phyloP scores from a whole-genome alignment of 164 flowering plant genomes.

The Berberis vulgaris region DNA sequence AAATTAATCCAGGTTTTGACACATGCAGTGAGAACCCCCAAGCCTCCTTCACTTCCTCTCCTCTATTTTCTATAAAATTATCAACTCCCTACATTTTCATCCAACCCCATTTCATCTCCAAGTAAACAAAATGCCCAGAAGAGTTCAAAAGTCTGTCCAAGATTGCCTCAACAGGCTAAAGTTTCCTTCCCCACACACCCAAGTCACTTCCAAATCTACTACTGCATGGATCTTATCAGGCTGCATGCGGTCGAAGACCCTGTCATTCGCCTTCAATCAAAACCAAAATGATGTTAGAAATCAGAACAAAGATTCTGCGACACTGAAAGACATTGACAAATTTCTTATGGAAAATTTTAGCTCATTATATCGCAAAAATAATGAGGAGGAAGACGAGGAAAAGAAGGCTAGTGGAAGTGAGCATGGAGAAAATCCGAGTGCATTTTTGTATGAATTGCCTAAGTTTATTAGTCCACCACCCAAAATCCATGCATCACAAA shows the following conservation, averaged over 20 bases:
- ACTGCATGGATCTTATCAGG: conserved; percentile 33
- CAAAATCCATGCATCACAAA: conserved; percentile 24
- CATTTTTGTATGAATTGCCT: conserved; percentile 23
- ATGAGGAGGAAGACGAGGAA: neutral
- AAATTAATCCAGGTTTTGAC: too few relatives aligned
- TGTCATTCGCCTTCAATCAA: conserved; percentile 32
- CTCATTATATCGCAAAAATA: conserved; percentile 36
- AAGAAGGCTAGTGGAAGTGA: neutral
- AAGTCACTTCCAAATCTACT: conserved; percentile 1
- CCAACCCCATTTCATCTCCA: too few relatives aligned
- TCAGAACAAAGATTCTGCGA: conserved; percentile 26
- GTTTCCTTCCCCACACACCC: conserved; percentile 13
- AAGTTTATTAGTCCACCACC: neutral
- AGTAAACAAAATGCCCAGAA: conserved; percentile 16
- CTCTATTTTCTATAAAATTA: too few relatives aligned
- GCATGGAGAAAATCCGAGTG: conserved; percentile 16
- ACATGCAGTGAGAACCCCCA: too few relatives aligned
- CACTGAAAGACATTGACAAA: conserved; percentile 54
- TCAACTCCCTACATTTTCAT: too few relatives aligned
- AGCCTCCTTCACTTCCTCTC: too few relatives aligned
- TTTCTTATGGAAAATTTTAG: conserved; percentile 64
- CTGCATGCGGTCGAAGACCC: conserved; percentile 59
- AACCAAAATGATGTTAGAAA: neutral
- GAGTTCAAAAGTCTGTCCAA: conserved; percentile 41
- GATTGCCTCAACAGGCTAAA: conserved; percentile 49